Evolutionary conservation across 2,329 filamentous ascomycete genomes (phyloP).

Genomic region (Sporothrix phasma): DNA sequence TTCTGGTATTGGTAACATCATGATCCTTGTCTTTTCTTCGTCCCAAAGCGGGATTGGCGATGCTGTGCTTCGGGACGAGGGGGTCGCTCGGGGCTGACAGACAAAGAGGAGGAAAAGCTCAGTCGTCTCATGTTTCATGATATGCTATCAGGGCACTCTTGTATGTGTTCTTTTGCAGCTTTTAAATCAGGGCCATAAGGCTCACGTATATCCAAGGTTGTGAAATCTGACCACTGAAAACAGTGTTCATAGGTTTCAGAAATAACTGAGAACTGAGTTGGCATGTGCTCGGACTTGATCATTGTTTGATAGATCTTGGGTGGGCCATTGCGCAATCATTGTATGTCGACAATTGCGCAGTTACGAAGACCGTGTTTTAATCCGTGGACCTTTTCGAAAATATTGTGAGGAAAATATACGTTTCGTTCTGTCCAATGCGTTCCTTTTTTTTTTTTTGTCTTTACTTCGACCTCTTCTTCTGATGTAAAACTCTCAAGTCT

Average conservation of each 20-base stretch:
- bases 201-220: not conserved
- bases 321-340: too few species aligned
- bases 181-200: not conserved
- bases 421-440: too few species aligned
- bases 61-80: not conserved
- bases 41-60: not conserved
- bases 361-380: too few species aligned
- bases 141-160: not conserved
- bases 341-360: too few species aligned
- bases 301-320: too few species aligned
- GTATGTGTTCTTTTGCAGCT: not conserved
- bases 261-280: not conserved
- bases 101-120: not conserved
- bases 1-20: not conserved
- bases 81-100: not conserved
- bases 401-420: too few species aligned
- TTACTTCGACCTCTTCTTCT: too few species aligned
- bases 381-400: too few species aligned
- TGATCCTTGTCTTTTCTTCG: not conserved
- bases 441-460: too few species aligned
- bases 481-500: too few species aligned
- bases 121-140: constrained; percentile 5
- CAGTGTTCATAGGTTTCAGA: not conserved
- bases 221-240: not conserved
- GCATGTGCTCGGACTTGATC: too few species aligned